phyloP scores from a whole-genome alignment of 2,329 filamentous ascomycete species.

The Hysterium pulicare region DNA sequence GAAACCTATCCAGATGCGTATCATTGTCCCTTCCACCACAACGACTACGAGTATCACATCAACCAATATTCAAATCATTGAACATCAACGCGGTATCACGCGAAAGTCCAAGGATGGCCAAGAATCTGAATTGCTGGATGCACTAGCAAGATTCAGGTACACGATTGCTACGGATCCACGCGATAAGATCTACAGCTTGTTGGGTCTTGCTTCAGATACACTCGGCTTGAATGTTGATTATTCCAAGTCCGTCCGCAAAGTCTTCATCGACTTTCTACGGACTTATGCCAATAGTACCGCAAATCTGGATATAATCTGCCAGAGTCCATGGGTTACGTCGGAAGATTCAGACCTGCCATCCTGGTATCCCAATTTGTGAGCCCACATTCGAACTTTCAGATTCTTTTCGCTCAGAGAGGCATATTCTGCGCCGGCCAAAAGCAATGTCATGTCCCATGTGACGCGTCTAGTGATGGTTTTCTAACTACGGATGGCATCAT shows the following conservation, averaged over 20 bases:
- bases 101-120: background rate
- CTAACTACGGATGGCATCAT: background rate
- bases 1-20: conserved; percentile 4
- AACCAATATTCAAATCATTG: conserved; percentile 1
- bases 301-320: conserved; percentile 8
- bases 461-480: background rate
- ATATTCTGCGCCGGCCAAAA: background rate
- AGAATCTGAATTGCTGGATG: conserved; percentile 2
- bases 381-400: background rate
- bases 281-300: background rate
- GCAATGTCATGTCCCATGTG: background rate
- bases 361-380: conserved; percentile 3
- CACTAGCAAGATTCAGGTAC: conserved; percentile 5
- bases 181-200: conserved; percentile 3
- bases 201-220: conserved; percentile 1
- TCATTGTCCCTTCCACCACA: conserved; percentile 1
- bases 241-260: background rate
- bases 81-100: conserved; percentile 1
- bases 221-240: conserved; percentile 3
- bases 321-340: background rate
- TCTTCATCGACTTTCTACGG: background rate
- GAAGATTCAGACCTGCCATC: background rate
- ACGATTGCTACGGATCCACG: conserved; percentile 3
- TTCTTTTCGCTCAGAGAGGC: conserved; percentile 5
- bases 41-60: background rate